Base-by-base conservation (phyloP, 2,329 filamentous ascomycete species). In the Alternaria infectoria region DNA sequence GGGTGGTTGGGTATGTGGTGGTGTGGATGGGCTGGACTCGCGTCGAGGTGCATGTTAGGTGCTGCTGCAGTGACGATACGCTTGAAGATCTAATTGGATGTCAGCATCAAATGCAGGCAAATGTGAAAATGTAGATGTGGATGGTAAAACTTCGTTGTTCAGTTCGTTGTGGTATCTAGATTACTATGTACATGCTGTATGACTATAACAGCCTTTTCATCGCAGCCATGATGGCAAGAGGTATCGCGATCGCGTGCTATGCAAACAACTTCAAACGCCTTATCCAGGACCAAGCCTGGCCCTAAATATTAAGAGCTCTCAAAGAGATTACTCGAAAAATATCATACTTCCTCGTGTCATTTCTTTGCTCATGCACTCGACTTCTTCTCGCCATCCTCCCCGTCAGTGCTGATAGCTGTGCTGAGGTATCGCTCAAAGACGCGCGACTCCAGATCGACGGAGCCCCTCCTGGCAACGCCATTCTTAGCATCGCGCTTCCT, bases 381-480 rank as follows among this genome's bases (percentile, higher is more conserved):
- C 59, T 69, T 70, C 71, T 77, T 77, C 67, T 76, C 74, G 26
- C 70, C 68, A 19, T 57, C 62, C 45, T 73, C 70, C 1, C 69
- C 67, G 46, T 76, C 74, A 10, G 72, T 74, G 69, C 72, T 74
- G 65, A 75, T 70, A 23, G 72, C 74, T 9, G 72, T 75, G 60
- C 74, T 76, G 57, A 77, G 74, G 56, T 76, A 77, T 51, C 74
- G 70, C 64, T 75, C 75, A 54, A 77, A 77, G 7, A 73, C 70
- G 40, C 70, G 71, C 59, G 71, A 63, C 69, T 77, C 75, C 12
- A 77, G 54, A 57, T 77, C 75, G 26, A 77, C 59, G 10, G 72
- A 75, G 40, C 75, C 75, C 50, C 72, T 68, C 47, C 75, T 64
- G 28, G 64, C 66, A 44, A 43, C 52, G 8, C 72, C 69, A 3